Percentiles rank a stretch among this genome's conserved stretches.
Conservation (phyloP, 2,329 filamentous ascomycete species). For the Curvularia sp. region DNA sequence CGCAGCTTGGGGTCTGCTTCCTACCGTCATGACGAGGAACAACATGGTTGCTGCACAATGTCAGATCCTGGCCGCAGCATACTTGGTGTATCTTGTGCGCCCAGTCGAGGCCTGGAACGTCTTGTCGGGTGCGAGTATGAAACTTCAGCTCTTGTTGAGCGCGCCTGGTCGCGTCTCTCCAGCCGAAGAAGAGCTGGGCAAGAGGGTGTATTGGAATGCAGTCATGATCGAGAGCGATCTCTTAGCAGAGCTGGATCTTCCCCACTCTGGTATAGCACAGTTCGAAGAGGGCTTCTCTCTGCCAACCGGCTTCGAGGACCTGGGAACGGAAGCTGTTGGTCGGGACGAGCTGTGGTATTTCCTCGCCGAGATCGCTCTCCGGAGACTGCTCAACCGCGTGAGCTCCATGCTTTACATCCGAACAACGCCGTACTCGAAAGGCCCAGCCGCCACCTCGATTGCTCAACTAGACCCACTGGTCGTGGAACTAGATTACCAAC, state of each 20-base stretch:
- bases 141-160: slow-evolving; percentile 79
- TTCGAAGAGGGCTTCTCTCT: slow-evolving; percentile 82
- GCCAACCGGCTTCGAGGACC: slow-evolving; percentile 75
- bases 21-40: slow-evolving; percentile 79
- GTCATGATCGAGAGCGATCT: slow-evolving; percentile 81
- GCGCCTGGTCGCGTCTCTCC: slow-evolving; percentile 73
- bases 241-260: slow-evolving; percentile 78
- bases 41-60: slow-evolving; percentile 80
- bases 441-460: slow-evolving; percentile 65
- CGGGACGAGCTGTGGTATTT: slow-evolving; percentile 87
- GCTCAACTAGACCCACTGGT: slow-evolving; percentile 78
- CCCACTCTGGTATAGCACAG: slow-evolving; percentile 81
- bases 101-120: slow-evolving; percentile 85
- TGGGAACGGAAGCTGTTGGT: slow-evolving; percentile 70
- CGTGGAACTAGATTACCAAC: slow-evolving; percentile 79
- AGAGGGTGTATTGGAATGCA: slow-evolving; percentile 85
- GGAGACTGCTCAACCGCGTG: slow-evolving; percentile 77
- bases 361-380: slow-evolving; percentile 79
- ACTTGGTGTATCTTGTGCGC: slow-evolving; percentile 81
- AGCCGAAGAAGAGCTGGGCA: slow-evolving; percentile 74
- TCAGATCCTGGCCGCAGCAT: slow-evolving; percentile 79
- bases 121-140: slow-evolving; percentile 79
- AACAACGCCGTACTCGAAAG: slow-evolving; percentile 53
- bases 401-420: slow-evolving; percentile 82
- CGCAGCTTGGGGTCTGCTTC: slow-evolving; percentile 78